Conservation (phyloP, 306 rosid species). For the Quercus parvula region DNA sequence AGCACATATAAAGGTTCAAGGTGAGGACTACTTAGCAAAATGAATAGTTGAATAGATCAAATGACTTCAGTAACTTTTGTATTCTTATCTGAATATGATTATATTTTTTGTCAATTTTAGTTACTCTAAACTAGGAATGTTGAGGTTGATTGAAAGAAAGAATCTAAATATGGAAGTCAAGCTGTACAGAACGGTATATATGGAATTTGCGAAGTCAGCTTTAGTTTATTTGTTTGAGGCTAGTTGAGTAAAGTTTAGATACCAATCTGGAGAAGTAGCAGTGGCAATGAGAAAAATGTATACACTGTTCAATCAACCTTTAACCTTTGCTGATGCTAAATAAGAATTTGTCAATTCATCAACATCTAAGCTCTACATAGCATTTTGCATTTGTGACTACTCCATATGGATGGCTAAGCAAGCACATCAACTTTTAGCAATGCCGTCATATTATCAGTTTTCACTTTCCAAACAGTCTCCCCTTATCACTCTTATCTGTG, state of each 20-base stretch:
- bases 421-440: slow-evolving; percentile 8
- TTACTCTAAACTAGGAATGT: background rate
- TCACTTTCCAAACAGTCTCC: slow-evolving; percentile 17
- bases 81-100: background rate
- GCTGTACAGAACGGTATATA: background rate
- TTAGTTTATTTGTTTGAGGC: background rate
- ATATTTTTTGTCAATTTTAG: background rate
- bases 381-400: background rate
- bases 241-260: background rate
- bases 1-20: background rate
- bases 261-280: background rate
- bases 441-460: slow-evolving; percentile 4
- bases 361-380: background rate
- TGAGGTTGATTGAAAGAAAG: background rate
- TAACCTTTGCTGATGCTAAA: background rate
- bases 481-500: slow-evolving; percentile 10
- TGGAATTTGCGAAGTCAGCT: background rate
- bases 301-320: background rate
- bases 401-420: slow-evolving; percentile 4
- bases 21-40: background rate
- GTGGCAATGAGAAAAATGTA: background rate
- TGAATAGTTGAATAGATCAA: background rate
- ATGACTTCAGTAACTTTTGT: background rate
- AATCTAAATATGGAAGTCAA: background rate
- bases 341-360: background rate